A percentile compares a stretch with the other conserved stretches of the same genome.
phyloP scores from a whole-genome alignment of 73 alveolate species.

The Vitrella brassicaformis region DNA sequence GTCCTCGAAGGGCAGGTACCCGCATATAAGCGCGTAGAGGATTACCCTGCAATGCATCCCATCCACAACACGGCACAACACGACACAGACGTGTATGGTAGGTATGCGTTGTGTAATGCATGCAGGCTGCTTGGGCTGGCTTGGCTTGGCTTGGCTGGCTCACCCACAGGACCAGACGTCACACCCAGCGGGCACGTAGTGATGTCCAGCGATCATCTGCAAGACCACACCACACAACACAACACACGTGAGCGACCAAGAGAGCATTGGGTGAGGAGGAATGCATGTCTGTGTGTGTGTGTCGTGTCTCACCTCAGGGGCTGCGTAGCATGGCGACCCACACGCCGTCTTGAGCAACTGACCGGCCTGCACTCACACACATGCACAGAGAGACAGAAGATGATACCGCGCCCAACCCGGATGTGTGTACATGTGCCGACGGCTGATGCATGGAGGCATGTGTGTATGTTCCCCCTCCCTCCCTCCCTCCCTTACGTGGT shows the following conservation, averaged over 20 bases:
- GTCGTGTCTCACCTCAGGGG: too few species aligned
- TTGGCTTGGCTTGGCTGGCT: too few species aligned
- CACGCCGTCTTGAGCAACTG: slow-evolving; percentile 31
- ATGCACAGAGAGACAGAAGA: too few species aligned
- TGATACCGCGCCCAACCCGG: too few species aligned
- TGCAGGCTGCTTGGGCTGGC: too few species aligned
- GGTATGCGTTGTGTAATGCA: too few species aligned
- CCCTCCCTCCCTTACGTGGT: too few species aligned
- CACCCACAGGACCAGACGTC: slow-evolving; percentile 33
- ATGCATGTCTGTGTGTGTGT: too few species aligned
- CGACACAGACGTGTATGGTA: background rate
- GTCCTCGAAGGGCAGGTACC: slow-evolving; percentile 80
- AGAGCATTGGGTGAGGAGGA: too few species aligned
- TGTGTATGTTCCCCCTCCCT: too few species aligned
- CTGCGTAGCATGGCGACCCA: slow-evolving; percentile 39
- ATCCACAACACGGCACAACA: background rate
- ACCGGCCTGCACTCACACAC: slow-evolving; percentile 6
- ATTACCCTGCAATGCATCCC: slow-evolving; percentile 80
- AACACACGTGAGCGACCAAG: slow-evolving; percentile 9
- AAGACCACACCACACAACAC: background rate
- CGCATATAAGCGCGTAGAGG: slow-evolving; percentile 81
- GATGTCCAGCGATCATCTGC: slow-evolving; percentile 3
- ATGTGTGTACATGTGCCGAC: too few species aligned
- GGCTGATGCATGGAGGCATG: too few species aligned
- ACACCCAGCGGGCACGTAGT: slow-evolving; percentile 30